A percentile compares a stretch with the other conserved stretches of the same genome.
phyloP scores from a whole-genome alignment of 192 early-diverging fungal species.

The Podila clonocystis region DNA sequence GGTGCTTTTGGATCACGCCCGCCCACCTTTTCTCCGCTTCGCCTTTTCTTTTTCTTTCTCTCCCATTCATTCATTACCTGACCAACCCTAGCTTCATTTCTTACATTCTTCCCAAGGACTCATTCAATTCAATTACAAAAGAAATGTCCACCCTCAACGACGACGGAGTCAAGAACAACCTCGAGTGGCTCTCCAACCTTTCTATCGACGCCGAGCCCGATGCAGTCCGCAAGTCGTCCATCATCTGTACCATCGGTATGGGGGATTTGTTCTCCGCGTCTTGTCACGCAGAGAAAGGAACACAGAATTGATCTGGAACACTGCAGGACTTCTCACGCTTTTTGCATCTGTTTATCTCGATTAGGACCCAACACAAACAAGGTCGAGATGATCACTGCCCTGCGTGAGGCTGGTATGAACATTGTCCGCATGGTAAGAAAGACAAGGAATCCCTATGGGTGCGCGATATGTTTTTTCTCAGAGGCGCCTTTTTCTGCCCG shows the following conservation, averaged over 20 bases:
- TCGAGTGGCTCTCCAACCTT: constrained; percentile 78
- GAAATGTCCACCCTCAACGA: constrained; percentile 17
- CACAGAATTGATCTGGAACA: no score
- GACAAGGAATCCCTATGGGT: background rate
- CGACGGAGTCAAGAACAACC: constrained; percentile 63
- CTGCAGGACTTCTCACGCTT: background rate
- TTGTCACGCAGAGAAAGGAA: background rate
- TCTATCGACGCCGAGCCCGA: constrained; percentile 65
- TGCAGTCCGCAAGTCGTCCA: constrained; percentile 78
- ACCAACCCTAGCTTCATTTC: background rate
- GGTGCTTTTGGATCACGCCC: background rate
- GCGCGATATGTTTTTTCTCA: no score
- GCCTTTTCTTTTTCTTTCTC: background rate
- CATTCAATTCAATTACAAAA: background rate
- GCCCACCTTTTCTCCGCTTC: background rate
- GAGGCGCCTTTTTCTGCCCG: no score
- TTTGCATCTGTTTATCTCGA: constrained; percentile 1
- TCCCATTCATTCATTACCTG: background rate
- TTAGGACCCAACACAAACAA: constrained; percentile 79
- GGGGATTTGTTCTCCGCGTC: background rate
- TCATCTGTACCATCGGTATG: constrained; percentile 84
- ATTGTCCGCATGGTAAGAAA: constrained; percentile 75
- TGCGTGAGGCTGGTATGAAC: constrained; percentile 84
- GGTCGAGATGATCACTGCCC: constrained; percentile 72
- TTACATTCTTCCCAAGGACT: background rate